Conservation (phyloP, 352 stramenopile genomes). For the Phytophthora colocasiae region DNA sequence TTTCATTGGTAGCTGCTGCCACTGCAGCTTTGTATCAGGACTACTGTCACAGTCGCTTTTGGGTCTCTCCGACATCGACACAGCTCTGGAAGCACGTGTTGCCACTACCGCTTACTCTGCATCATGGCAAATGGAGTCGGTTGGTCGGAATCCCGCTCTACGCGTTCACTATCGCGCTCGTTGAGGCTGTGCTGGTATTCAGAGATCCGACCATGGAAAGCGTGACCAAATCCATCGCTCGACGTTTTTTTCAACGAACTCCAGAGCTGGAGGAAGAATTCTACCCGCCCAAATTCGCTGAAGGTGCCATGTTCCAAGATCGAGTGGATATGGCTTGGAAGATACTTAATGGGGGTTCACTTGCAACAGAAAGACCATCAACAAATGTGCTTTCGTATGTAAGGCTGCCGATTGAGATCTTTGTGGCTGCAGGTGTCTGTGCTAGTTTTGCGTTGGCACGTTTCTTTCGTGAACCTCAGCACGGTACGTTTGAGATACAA, state of each 20-base stretch:
- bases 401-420: conserved; percentile 52
- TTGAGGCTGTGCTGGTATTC: conserved; percentile 59
- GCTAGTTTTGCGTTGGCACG: conserved; percentile 62
- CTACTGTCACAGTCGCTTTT: conserved; percentile 42
- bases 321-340: conserved; percentile 24
- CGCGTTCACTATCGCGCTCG: conserved; percentile 56
- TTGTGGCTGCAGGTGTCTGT: conserved; percentile 58
- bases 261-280: conserved; percentile 29
- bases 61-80: conserved; percentile 14
- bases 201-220: conserved; percentile 55
- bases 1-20: conserved; percentile 42
- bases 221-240: conserved; percentile 6
- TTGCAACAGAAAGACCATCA: not conserved
- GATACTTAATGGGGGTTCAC: conserved; percentile 16
- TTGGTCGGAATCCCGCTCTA: conserved; percentile 76
- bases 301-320: conserved; percentile 16
- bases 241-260: conserved; percentile 44
- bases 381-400: conserved; percentile 32
- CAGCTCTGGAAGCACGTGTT: conserved; percentile 66
- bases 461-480: conserved; percentile 74
- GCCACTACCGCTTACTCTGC: conserved; percentile 68
- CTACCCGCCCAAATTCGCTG: conserved; percentile 31
- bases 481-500: conserved; percentile 46
- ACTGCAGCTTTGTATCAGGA: conserved; percentile 57
- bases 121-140: conserved; percentile 50